These are phyloP conservation scores for Penicillium ochrochloron DNA, from an alignment of 495 filamentous ascomycete species.

Conservation along the genomic window DNA sequence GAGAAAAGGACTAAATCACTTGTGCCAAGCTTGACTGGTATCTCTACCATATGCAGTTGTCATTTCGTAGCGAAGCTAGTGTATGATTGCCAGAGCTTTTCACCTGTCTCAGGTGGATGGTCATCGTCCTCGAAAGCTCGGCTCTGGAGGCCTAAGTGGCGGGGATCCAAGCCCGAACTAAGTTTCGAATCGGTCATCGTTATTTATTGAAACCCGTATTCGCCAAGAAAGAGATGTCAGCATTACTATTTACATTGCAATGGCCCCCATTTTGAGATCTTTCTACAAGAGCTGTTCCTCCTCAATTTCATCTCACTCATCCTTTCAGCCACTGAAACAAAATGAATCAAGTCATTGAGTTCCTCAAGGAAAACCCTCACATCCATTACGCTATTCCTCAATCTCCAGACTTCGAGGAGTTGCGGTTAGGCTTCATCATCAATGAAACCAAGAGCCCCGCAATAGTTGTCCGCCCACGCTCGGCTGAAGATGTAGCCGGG, in stretches of 20 bases:
- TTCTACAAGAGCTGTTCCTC: not conserved
- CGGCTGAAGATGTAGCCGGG: constrained; percentile 36
- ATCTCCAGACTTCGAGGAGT: constrained; percentile 15
- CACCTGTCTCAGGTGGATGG: too few relatives aligned
- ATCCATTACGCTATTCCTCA: constrained; percentile 19
- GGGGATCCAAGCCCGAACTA: not conserved
- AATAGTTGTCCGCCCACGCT: constrained; percentile 36
- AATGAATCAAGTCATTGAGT: constrained; percentile 23
- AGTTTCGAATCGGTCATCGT: not conserved
- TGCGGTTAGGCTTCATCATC: constrained; percentile 18
- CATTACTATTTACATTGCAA: not conserved
- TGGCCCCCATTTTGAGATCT: not conserved
- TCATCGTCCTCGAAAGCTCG: too few relatives aligned
- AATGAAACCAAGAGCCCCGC: constrained; percentile 15
- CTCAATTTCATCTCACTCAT: not conserved
- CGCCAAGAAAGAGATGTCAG: not conserved
- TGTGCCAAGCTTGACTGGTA: not conserved
- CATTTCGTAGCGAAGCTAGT: too few relatives aligned
- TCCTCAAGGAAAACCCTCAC: constrained; percentile 15
- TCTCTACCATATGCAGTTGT: not conserved
- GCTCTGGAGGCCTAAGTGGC: not conserved
- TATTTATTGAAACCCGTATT: not conserved
- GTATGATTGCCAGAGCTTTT: too few relatives aligned
- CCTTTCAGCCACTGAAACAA: not conserved
- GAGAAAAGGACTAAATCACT: not conserved